Percentiles rank a stretch among this genome's conserved stretches.
These are phyloP conservation scores for Mortierella sp. DNA, from an alignment of 371 early-diverging fungal genomes.

Conservation along the genomic window DNA sequence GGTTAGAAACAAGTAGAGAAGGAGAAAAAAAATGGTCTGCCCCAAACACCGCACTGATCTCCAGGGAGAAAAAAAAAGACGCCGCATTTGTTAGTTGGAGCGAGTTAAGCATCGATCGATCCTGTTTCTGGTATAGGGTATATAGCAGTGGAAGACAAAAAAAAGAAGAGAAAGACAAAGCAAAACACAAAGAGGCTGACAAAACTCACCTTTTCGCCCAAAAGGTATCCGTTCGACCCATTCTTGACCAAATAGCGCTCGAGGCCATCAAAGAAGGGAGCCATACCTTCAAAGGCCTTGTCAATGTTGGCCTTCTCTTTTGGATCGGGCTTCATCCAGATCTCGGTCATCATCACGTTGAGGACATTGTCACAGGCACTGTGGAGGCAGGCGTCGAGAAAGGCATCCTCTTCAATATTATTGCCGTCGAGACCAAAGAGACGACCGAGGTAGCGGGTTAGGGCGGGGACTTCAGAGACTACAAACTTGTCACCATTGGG, in stretches of 20 bases:
- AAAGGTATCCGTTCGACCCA: constrained; percentile 50
- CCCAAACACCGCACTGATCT: background rate
- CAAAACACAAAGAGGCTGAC: background rate
- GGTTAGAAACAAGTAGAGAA: background rate
- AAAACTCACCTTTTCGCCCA: constrained; percentile 36
- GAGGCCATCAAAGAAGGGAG: constrained; percentile 37
- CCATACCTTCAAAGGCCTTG: constrained; percentile 21
- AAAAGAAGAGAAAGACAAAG: background rate
- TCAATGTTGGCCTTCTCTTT: constrained; percentile 25
- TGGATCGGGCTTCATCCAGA: constrained; percentile 42
- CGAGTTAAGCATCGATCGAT: too few species aligned
- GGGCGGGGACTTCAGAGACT: constrained; percentile 28
- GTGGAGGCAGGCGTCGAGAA: constrained; percentile 27
- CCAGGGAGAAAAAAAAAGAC: background rate
- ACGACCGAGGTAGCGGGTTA: constrained; percentile 37
- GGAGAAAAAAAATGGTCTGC: background rate
- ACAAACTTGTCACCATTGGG: constrained; percentile 32
- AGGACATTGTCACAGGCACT: constrained; percentile 36
- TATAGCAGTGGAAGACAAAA: background rate
- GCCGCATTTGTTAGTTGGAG: background rate
- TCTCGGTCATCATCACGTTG: constrained; percentile 18
- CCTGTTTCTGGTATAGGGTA: background rate
- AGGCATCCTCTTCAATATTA: constrained; percentile 33
- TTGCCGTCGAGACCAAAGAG: constrained; percentile 39
- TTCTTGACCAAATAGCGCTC: constrained; percentile 42